Evolutionary conservation across 768 basidiomycete species (phyloP), one percentile per base, ranked within the genome.

Genomic region (Lactarius evosmus): DNA sequence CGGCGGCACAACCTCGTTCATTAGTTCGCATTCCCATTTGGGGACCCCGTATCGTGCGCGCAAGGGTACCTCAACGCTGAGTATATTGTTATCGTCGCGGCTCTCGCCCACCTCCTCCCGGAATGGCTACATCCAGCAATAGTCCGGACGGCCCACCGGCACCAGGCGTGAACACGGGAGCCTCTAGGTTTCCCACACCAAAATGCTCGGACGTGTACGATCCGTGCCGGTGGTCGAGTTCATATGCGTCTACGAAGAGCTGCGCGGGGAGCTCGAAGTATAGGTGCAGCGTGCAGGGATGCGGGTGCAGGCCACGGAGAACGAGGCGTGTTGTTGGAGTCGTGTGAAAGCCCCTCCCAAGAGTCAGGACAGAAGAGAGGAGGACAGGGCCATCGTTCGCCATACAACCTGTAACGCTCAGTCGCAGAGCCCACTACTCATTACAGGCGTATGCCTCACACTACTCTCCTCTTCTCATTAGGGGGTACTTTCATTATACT

Each of bases 201-300:
- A 65, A 61, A n/a, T 53, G 64, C 25, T 65, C 55, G 40, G 61
- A 61, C 16, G 55, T 41, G 55, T 65, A 65, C n/a, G 19, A 34
- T 3, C 46, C 33, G 25, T 14, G 55, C 8, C 60, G 49, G 29
- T 56, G 55, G 9, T 56, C 49, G 17, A 57, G 49, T 36, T 61
- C 63, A 32, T 44, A n/a, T 22, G n/a, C n/a, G n/a, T 44, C 41
- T n/a, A 8, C 41, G n/a, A 44, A 65, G 17, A 44, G n/a, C 41
- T 22, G 41, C 19, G 19, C 41, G 3, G 41, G n/a, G 41, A n/a
- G 41, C n/a, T n/a, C n/a, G 9, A 44, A 22, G 41, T 44, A 44
- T n/a, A 44, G 41, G n/a, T 44, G n/a, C 4, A 44, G n/a, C 41
- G 19, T 44, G 38, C 64, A 61, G 17, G 46, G 50, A 46, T 22